A percentile compares a stretch with the other conserved stretches of the same genome.
phyloP scores from a whole-genome alignment of 768 basidiomycete genomes.

The Trametes maxima region DNA sequence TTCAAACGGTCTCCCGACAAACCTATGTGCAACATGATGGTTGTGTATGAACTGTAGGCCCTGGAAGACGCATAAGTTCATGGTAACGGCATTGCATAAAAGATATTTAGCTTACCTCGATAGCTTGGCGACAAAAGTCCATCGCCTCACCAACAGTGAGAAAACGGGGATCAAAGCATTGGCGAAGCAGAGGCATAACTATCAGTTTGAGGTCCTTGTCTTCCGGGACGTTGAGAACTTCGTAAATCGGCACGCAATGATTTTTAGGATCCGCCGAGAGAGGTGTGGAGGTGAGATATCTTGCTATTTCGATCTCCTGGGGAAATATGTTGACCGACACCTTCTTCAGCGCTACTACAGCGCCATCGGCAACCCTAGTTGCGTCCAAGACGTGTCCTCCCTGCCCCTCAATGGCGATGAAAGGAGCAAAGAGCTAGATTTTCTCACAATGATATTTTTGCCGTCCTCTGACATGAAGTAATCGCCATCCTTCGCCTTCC shows the following conservation, averaged over 20 bases:
- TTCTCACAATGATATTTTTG: neutral
- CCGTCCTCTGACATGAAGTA: constrained; percentile 25
- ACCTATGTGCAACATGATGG: neutral
- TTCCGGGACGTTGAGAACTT: constrained; percentile 23
- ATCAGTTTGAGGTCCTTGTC: constrained; percentile 22
- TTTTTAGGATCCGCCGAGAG: constrained; percentile 25
- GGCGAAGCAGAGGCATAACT: constrained; percentile 37
- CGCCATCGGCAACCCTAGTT: constrained; percentile 4
- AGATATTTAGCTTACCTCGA: constrained; percentile 31
- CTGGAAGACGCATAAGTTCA: neutral
- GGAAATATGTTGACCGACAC: constrained; percentile 6
- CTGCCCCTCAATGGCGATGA: neutral
- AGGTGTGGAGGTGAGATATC: constrained; percentile 6
- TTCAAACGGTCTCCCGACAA: constrained; percentile 2
- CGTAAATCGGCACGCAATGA: constrained; percentile 28
- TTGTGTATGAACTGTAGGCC: neutral
- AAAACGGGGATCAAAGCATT: constrained; percentile 33
- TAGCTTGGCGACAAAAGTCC: constrained; percentile 36
- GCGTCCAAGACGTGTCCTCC: constrained; percentile 9
- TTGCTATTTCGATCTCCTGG: constrained; percentile 19
- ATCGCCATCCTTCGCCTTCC: constrained; percentile 30
- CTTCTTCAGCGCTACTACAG: constrained; percentile 13
- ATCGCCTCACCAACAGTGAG: constrained; percentile 40
- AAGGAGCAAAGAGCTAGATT: constrained; percentile 23
- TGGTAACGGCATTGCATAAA: neutral